Evolutionary conservation across 192 early-diverging fungal species (phyloP).

Genomic region (Linnemannia schmuckeri): DNA sequence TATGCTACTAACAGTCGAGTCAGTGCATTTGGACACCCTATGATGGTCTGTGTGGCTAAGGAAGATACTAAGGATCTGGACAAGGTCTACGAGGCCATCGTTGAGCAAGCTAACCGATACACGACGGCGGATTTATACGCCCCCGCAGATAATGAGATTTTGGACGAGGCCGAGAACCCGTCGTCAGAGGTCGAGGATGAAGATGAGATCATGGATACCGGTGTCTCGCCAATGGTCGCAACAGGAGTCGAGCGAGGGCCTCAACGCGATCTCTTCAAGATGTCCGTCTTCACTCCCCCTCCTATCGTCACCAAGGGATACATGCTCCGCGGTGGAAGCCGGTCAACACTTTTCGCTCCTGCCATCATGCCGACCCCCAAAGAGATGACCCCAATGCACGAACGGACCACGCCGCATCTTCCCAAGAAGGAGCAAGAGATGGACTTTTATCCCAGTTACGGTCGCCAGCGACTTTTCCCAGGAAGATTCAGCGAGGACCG

Average conservation of each 20-base stretch:
- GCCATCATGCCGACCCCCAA: neutral
- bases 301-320: neutral
- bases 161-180: neutral
- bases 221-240: neutral
- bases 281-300: conserved; percentile 26
- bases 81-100: conserved; percentile 52
- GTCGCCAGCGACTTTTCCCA: neutral
- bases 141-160: neutral
- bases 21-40: conserved; percentile 56
- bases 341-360: conserved; percentile 34
- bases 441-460: neutral
- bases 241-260: neutral
- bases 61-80: conserved; percentile 55
- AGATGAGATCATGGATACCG: conserved; percentile 19
- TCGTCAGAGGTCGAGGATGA: conserved; percentile 11
- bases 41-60: conserved; percentile 58
- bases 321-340: conserved; percentile 14
- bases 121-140: conserved; percentile 57
- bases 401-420: conserved; percentile 13
- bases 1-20: conserved; percentile 3
- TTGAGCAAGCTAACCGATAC: conserved; percentile 58
- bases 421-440: conserved; percentile 12
- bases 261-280: conserved; percentile 25
- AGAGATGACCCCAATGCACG: conserved; percentile 39
- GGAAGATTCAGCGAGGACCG: neutral